A percentile compares a stretch with the other conserved stretches of the same genome.
These are phyloP conservation scores for Oryza rufipogon DNA, from an alignment of 176 grass and related monocot species.

Conservation along the genomic window DNA sequence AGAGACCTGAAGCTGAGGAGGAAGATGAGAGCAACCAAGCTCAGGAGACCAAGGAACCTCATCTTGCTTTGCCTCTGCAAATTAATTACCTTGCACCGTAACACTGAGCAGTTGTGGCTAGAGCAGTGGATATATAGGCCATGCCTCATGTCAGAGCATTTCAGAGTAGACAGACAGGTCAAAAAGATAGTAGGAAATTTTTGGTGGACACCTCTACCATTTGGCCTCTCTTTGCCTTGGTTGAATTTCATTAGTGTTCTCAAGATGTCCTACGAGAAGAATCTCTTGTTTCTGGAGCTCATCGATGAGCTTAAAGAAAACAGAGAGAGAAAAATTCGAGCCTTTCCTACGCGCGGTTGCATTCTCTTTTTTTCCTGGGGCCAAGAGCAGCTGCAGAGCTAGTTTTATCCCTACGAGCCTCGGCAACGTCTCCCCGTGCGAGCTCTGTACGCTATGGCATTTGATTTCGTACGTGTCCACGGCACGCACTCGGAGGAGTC, in stretches of 20 bases:
- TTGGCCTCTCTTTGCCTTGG: slow-evolving; percentile 39
- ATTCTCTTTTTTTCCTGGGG: not conserved
- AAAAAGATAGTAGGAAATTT: slow-evolving; percentile 57
- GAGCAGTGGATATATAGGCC: slow-evolving; percentile 32
- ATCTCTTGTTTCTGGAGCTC: slow-evolving; percentile 64
- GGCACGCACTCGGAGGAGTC: slow-evolving; percentile 17
- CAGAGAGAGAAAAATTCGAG: not conserved
- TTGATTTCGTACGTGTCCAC: not conserved
- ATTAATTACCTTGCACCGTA: slow-evolving; percentile 16
- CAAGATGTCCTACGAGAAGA: slow-evolving; percentile 60
- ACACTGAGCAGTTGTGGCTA: not conserved
- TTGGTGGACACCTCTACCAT: slow-evolving; percentile 33
- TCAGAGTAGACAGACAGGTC: slow-evolving; percentile 42
- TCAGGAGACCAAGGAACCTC: slow-evolving; percentile 49
- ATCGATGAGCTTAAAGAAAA: slow-evolving; percentile 40
- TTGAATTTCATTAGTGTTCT: slow-evolving; percentile 41
- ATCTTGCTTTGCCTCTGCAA: slow-evolving; percentile 31
- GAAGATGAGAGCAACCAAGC: slow-evolving; percentile 54
- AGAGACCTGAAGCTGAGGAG: slow-evolving; percentile 61
- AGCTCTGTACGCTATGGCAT: slow-evolving; percentile 32
- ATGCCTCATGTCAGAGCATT: slow-evolving; percentile 37
- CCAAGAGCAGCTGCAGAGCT: slow-evolving; percentile 19
- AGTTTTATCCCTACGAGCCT: slow-evolving; percentile 33
- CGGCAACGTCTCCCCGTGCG: slow-evolving; percentile 5
- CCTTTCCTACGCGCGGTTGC: slow-evolving; percentile 20